Conservation (phyloP, 257 asterid species). For the Marsdenia floribunda region DNA sequence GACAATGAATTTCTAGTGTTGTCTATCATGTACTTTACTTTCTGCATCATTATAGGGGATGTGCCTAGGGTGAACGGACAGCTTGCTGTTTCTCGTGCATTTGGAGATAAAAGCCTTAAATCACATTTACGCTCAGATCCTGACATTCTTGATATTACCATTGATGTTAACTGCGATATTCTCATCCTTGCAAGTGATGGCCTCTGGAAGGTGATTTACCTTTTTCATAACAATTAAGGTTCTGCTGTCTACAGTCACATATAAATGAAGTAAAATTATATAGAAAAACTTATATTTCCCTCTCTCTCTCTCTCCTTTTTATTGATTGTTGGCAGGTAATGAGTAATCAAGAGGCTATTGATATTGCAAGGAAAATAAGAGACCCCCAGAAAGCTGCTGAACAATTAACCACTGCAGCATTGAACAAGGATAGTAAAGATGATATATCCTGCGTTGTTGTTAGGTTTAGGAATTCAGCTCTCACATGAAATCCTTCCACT, state of each 20-base stretch:
- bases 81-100: conserved; percentile 47
- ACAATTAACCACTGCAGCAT: conserved; percentile 26
- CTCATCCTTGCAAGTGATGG: conserved; percentile 45
- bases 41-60: conserved; percentile 28
- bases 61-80: conserved; percentile 41
- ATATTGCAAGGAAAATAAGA: conserved; percentile 23
- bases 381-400: conserved; percentile 40
- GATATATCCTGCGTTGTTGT: conserved; percentile 41
- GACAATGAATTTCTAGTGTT: background rate
- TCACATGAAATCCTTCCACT: background rate
- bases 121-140: conserved; percentile 43
- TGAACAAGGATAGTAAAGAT: conserved; percentile 40
- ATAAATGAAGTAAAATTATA: background rate
- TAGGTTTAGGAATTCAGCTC: conserved; percentile 21
- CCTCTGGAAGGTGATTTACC: conserved; percentile 37
- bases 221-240: background rate
- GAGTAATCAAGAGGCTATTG: conserved; percentile 41
- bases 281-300: background rate
- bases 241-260: background rate
- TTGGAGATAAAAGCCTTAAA: conserved; percentile 42
- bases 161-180: conserved; percentile 31
- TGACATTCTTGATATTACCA: conserved; percentile 23
- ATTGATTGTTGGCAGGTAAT: conserved; percentile 26
- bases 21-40: background rate
- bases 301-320: background rate